phyloP scores from a whole-genome alignment of 768 basidiomycete genomes.

The Rhodotorula toruloides region DNA sequence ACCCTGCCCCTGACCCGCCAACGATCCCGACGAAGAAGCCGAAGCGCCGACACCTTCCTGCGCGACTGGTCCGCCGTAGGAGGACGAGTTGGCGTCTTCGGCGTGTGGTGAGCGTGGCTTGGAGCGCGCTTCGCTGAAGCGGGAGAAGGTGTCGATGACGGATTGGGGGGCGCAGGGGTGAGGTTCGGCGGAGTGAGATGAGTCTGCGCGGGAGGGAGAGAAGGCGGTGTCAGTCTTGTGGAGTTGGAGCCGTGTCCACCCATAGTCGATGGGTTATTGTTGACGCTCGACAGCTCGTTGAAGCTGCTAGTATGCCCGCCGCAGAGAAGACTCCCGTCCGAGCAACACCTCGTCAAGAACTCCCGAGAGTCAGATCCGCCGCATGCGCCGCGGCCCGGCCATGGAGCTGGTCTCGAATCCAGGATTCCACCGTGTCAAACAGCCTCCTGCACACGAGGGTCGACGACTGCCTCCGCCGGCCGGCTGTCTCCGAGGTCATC shows the following conservation, averaged over 20 bases:
- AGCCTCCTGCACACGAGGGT: neutral
- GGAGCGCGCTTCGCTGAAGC: constrained; percentile 10
- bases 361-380: too few species aligned
- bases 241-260: neutral
- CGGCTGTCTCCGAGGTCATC: constrained; percentile 5
- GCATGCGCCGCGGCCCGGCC: too few species aligned
- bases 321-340: too few species aligned
- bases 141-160: constrained; percentile 24
- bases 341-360: too few species aligned
- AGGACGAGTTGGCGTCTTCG: constrained; percentile 11
- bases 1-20: neutral
- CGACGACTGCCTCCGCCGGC: neutral
- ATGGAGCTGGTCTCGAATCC: too few species aligned
- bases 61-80: constrained; percentile 14
- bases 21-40: too few species aligned
- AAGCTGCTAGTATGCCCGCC: too few species aligned
- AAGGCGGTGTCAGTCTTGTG: too few species aligned
- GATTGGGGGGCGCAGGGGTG: constrained; percentile 35
- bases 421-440: too few species aligned
- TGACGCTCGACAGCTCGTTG: too few species aligned
- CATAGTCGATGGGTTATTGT: too few species aligned
- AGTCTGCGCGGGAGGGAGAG: neutral
- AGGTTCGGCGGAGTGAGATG: constrained; percentile 4
- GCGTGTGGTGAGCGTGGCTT: neutral
- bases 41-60: too few species aligned